Base-by-base conservation (phyloP, 192 early-diverging fungal species). In the Coemansia sp. region DNA sequence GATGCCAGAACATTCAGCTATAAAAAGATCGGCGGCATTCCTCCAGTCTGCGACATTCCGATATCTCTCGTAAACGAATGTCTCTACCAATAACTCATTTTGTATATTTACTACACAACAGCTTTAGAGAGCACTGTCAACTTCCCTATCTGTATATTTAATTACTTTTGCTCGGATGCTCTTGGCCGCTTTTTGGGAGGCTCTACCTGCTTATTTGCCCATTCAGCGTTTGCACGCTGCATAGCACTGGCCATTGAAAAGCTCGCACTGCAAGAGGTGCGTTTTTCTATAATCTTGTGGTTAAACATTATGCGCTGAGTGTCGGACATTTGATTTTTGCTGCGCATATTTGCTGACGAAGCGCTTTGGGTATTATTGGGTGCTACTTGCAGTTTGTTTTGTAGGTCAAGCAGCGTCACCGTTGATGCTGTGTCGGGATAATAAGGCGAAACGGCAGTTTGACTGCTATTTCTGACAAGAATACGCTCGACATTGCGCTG, bases 11-110 rank as follows among this genome's bases (percentile, higher is more conserved):
- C 57, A 3, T 75, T 71, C 22, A 62, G 55, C 59, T 74, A 69
- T 38, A 61, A 68, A 19, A 68, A 74, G 55, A 47, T 81, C 11
- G 78, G 78, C 24, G 72, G 78, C 22, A 81, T 81, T 32, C 78
- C 78, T 19, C 72, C 72, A 0, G 59, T 81, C 50, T 47, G 67
- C 56, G 78, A 81, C 59, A 38, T 81, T 12, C 73, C 78, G 19
- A 89, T 92, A 58, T 84, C 85, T 1, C 74, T 90, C 32, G 90
- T 90, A 23, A 92, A 90, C 75, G 82, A 83, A 12, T 86, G 85
- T 55, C 73, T 92, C 20, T 90, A 90, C 59, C 82, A 87, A 39
- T 79, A 87, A 59, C 49, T 37, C 24, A 19, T 18, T 49, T 49
- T 49, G 47, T 49, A 49, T 18, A 49, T 37, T 57, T 14, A 38